These are phyloP conservation scores for Fusarium kyushuense DNA, from an alignment of 2,329 filamentous ascomycete species.

Conservation along the genomic window DNA sequence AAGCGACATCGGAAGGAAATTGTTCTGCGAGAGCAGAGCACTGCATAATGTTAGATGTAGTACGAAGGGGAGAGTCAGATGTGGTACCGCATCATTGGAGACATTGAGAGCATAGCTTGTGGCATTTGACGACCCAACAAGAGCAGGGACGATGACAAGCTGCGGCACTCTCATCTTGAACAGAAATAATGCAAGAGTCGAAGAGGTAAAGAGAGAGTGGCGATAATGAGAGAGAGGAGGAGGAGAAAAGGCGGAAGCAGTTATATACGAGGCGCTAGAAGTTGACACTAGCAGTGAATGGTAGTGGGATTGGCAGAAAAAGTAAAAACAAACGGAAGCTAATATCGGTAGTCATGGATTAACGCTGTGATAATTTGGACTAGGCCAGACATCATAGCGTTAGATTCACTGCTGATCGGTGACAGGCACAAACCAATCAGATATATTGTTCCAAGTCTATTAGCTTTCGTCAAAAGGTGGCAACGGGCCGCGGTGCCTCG, in stretches of 20 bases:
- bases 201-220: background rate
- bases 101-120: background rate
- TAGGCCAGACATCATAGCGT: background rate
- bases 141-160: background rate
- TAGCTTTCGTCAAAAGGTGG: too few relatives aligned
- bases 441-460: rapidly evolving
- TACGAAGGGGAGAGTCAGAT: too few relatives aligned
- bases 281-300: too few relatives aligned
- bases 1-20: background rate
- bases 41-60: background rate
- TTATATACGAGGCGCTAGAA: background rate
- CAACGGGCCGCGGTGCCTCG: background rate
- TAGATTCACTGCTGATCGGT: background rate
- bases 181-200: background rate
- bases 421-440: background rate
- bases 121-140: background rate
- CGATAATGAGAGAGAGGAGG: background rate
- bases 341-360: background rate
- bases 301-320: background rate
- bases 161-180: background rate
- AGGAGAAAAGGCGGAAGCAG: background rate
- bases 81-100: background rate
- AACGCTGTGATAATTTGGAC: background rate
- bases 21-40: background rate
- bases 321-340: background rate